Base-by-base conservation (phyloP, 495 filamentous ascomycete species). In the Pseudevernia furfuracea region DNA sequence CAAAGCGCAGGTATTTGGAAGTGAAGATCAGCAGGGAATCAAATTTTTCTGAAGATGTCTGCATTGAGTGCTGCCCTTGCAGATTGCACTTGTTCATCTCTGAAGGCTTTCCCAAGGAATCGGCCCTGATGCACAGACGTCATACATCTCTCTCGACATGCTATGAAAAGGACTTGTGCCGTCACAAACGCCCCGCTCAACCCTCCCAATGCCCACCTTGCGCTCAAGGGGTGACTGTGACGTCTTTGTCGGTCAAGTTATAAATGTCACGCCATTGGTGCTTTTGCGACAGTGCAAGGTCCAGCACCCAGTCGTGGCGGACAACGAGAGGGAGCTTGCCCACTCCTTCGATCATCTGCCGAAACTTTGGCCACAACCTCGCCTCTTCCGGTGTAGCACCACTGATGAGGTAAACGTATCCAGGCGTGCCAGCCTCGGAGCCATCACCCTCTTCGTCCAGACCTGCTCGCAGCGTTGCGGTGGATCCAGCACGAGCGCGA, bases 1-100 rank as follows among this genome's bases (percentile, higher is more conserved):
- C 66, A 95, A 89, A 75, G 92, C 94, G 30, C 92, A 97, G 76
- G 84, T 97, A 17, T 97, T 98, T 79, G 93, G 93, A 25, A 75
- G 69, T 44, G 92, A 92, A 66, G 93, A 93, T 68, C 85, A 88
- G 64, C 84, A 86, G 71, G 94, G 94, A 60, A 90, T 97, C 64
- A 98, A 98, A 77, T 97, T 98, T 78, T 97, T 97, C 73, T 97
- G 79, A 79, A 36, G 2, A 55, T 19, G 12, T 8, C 52, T 32
- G 15, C 52, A 34, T 34, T 21, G 52, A 34, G 14, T 53, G 17
- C 52, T 55, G 30, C 52, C 30, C 28, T 53, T 32, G 49, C 25
- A 32, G 49, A 30, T 4, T 19, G 25, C 2, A 53, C 28, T 11
- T 12, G 14, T 6, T 4, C 28, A 32, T 32, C 25, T 19, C 28